phyloP scores from a whole-genome alignment of 495 filamentous ascomycete genomes.

The Jackrogersella multiformis region DNA sequence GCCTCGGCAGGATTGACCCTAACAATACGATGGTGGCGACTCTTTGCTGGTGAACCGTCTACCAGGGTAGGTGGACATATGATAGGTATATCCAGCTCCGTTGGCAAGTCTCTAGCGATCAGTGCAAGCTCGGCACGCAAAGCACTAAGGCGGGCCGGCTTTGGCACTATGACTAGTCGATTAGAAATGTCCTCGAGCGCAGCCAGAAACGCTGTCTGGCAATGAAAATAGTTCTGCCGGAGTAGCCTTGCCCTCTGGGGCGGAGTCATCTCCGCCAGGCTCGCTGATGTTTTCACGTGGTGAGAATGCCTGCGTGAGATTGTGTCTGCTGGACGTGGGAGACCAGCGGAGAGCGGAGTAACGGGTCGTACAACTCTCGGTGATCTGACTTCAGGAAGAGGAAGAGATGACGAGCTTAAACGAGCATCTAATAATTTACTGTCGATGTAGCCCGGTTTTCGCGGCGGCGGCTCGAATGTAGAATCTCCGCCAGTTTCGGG shows the following conservation, averaged over 20 bases:
- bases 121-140: conserved; percentile 78
- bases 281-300: conserved; percentile 55
- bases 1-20: conserved; percentile 80
- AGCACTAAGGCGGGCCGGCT: conserved; percentile 77
- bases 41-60: conserved; percentile 69
- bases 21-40: conserved; percentile 77
- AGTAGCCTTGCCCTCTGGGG: conserved; percentile 69
- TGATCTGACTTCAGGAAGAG: conserved; percentile 67
- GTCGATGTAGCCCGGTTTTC: conserved; percentile 50
- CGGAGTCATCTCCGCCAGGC: conserved; percentile 62
- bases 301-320: conserved; percentile 59
- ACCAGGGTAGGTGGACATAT: conserved; percentile 74
- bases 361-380: conserved; percentile 56
- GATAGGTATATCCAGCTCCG: conserved; percentile 79
- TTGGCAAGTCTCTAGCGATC: conserved; percentile 75
- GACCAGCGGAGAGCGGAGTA: conserved; percentile 61
- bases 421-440: conserved; percentile 59
- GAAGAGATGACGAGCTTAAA: conserved; percentile 70
- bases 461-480: conserved; percentile 33
- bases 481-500: conserved; percentile 32
- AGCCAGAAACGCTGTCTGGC: conserved; percentile 74
- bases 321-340: conserved; percentile 60
- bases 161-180: conserved; percentile 75
- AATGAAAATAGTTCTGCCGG: conserved; percentile 77
- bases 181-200: conserved; percentile 82